These are phyloP conservation scores for Taphrina populina DNA, from an alignment of 1,139 yeast species.

Conservation along the genomic window DNA sequence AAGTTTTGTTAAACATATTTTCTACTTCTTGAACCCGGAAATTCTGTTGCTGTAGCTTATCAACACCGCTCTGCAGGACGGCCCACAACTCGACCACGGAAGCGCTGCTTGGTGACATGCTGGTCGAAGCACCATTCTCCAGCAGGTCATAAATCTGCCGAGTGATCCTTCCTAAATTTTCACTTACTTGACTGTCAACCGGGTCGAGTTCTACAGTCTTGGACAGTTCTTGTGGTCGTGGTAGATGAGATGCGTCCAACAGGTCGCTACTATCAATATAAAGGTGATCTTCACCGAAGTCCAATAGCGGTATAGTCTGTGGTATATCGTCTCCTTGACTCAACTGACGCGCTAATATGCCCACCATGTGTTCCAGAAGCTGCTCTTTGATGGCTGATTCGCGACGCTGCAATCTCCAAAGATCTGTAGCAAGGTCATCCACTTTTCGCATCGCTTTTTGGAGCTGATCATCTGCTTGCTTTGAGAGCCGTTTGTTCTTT, in stretches of 20 bases:
- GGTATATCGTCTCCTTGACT: slow-evolving; percentile 7
- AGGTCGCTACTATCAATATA: slow-evolving; percentile 16
- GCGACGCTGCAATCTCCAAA: slow-evolving; percentile 33
- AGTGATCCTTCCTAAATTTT: neutral
- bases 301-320: slow-evolving; percentile 7
- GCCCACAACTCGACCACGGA: neutral
- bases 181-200: neutral
- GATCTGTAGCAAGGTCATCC: slow-evolving; percentile 35
- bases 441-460: slow-evolving; percentile 31
- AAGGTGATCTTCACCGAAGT: slow-evolving; percentile 30
- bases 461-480: slow-evolving; percentile 33
- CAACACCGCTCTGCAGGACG: slow-evolving; percentile 1
- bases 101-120: too few species aligned
- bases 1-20: neutral
- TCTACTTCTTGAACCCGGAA: neutral
- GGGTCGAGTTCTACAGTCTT: neutral
- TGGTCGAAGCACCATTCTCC: neutral
- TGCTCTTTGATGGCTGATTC: slow-evolving; percentile 30
- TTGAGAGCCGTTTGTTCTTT: slow-evolving; percentile 32
- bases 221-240: neutral
- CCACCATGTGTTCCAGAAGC: slow-evolving; percentile 34
- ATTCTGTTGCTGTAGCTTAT: neutral
- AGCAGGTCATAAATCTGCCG: neutral
- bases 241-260: neutral
- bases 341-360: slow-evolving; percentile 20